A percentile compares a stretch with the other conserved stretches of the same genome.
phyloP scores from a whole-genome alignment of 495 filamentous ascomycete genomes.

The Aspergillus olivimuriae region DNA sequence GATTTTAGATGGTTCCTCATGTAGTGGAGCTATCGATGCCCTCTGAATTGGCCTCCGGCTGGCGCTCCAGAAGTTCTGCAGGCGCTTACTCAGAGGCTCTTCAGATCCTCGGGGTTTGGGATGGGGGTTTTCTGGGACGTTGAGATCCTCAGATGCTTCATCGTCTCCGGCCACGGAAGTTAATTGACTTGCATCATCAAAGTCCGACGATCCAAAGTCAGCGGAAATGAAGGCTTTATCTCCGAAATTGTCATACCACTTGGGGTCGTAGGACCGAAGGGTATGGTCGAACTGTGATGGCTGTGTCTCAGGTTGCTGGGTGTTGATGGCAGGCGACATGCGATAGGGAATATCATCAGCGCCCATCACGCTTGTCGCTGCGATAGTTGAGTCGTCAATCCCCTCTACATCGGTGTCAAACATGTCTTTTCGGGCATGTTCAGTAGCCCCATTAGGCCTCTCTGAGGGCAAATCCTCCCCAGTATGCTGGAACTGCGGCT shows the following conservation, averaged over 20 bases:
- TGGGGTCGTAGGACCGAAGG: constrained; percentile 20
- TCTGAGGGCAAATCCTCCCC: constrained; percentile 11
- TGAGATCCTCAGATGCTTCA: constrained; percentile 25
- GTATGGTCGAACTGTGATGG: constrained; percentile 23
- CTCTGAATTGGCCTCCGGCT: constrained; percentile 23
- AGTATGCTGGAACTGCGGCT: constrained; percentile 14
- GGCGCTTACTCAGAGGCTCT: constrained; percentile 36
- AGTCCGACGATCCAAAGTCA: constrained; percentile 32
- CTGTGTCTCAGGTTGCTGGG: constrained; percentile 13
- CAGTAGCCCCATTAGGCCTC: constrained; percentile 11
- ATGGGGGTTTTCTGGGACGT: constrained; percentile 23
- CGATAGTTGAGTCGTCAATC: constrained; percentile 42
- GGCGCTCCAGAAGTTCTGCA: constrained; percentile 37
- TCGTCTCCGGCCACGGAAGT: constrained; percentile 33
- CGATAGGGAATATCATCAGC: constrained; percentile 29
- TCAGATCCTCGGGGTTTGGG: constrained; percentile 23
- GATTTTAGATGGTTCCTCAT: constrained; percentile 15
- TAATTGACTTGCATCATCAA: constrained; percentile 25
- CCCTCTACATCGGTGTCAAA: constrained; percentile 45
- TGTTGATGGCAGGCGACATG: constrained; percentile 15
- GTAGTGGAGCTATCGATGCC: constrained; percentile 9
- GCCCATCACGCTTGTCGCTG: constrained; percentile 33
- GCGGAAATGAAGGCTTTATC: constrained; percentile 32
- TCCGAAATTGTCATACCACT: constrained; percentile 34
- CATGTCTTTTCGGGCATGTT: constrained; percentile 26